A percentile compares a stretch with the other conserved stretches of the same genome.
These are phyloP conservation scores for Cladochytrium tenue DNA, from an alignment of 371 early-diverging fungal genomes.

Conservation along the genomic window DNA sequence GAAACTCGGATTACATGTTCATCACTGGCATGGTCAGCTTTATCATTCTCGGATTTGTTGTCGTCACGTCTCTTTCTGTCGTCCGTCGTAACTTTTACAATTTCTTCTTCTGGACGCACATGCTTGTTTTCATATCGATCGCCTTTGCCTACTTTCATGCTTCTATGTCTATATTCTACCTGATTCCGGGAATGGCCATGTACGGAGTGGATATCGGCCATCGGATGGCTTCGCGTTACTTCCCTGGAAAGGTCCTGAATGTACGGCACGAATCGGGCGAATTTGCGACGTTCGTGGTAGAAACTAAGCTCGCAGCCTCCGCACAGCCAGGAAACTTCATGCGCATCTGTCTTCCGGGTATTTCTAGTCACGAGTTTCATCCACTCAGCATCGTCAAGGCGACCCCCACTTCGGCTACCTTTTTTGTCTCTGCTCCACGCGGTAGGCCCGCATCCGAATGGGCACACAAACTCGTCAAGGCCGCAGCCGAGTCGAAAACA, in stretches of 20 bases:
- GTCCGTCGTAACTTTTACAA: slow-evolving; percentile 25
- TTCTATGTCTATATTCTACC: slow-evolving; percentile 21
- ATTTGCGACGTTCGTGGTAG: slow-evolving; percentile 13
- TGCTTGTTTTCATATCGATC: slow-evolving; percentile 16
- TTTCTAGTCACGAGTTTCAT: slow-evolving; percentile 26
- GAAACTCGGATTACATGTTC: background rate
- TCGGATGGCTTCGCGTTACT: slow-evolving; percentile 3
- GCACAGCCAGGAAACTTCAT: slow-evolving; percentile 19
- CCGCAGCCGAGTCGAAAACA: background rate
- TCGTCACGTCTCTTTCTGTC: slow-evolving; percentile 14
- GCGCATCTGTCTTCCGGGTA: slow-evolving; percentile 16
- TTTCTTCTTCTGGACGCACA: slow-evolving; percentile 27
- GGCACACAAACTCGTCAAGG: background rate
- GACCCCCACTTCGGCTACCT: background rate
- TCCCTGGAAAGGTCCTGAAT: slow-evolving; percentile 1
- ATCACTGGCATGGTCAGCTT: slow-evolving; percentile 1
- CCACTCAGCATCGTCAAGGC: slow-evolving; percentile 16
- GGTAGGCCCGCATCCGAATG: background rate
- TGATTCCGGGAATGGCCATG: slow-evolving; percentile 20
- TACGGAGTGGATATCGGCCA: slow-evolving; percentile 11
- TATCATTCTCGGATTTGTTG: slow-evolving; percentile 5
- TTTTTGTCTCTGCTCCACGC: slow-evolving; percentile 3
- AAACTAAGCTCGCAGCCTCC: slow-evolving; percentile 2
- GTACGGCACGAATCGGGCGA: slow-evolving; percentile 8
- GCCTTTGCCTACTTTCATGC: slow-evolving; percentile 29